Evolutionary conservation across 2,329 filamentous ascomycete species (phyloP).

Genomic region (Chaetomiaceae sp.): DNA sequence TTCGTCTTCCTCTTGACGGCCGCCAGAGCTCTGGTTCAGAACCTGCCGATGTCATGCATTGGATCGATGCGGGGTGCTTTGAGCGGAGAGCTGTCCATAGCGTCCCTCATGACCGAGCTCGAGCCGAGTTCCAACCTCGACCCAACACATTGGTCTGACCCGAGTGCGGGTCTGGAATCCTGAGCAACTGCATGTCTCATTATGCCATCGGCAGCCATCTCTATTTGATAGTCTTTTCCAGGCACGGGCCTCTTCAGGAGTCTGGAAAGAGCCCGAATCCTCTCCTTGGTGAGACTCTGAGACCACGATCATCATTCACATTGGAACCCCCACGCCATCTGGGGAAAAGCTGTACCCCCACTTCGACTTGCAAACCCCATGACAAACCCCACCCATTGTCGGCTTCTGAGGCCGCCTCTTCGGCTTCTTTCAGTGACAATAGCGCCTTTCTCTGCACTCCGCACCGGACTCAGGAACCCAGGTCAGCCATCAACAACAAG

Average conservation of each 20-base stretch:
- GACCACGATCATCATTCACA: neutral
- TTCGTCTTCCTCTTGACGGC: too few relatives aligned
- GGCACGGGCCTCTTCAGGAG: neutral
- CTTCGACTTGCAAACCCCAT: too few relatives aligned
- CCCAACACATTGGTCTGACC: too few relatives aligned
- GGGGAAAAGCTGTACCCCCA: too few relatives aligned
- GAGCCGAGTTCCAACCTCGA: too few relatives aligned
- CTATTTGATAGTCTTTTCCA: neutral
- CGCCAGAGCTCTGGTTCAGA: too few relatives aligned
- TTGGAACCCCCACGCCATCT: constrained; percentile 1
- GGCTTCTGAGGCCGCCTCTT: neutral
- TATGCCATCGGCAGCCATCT: neutral
- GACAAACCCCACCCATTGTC: too few relatives aligned
- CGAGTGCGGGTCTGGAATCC: neutral
- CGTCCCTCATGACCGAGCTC: too few relatives aligned
- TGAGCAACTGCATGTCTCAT: neutral
- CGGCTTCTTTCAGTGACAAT: neutral
- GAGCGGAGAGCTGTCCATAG: neutral
- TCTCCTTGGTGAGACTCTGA: neutral
- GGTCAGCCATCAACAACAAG: neutral
- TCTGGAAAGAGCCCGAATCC: neutral
- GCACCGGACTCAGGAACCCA: neutral
- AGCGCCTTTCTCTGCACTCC: too few relatives aligned
- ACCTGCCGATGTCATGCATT: too few relatives aligned
- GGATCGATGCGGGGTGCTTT: neutral